Evolutionary conservation across 176 grass and related monocot genomes (phyloP), one percentile per base, ranked within the genome.

Genomic region (Tuctoria greenei): DNA sequence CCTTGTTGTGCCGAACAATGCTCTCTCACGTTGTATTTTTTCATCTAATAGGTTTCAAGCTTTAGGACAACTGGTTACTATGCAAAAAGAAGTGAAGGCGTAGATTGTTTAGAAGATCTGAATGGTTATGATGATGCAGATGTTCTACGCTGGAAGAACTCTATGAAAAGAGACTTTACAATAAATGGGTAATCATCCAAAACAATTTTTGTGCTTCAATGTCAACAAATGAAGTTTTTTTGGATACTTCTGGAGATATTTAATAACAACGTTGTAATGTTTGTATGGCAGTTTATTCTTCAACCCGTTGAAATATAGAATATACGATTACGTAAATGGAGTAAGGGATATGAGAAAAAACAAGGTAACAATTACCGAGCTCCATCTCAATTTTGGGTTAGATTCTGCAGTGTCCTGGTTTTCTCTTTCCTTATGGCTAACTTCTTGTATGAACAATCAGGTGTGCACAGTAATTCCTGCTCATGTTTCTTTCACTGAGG

Each of bases 261-360:
- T 67, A 44, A 36, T 86, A 78, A 74, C 74, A 73, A 56, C 57
- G 36, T 74, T 86, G 20, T 66, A 28, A 67, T 71, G 14, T 35
- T 74, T 83, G 10, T 51, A 45, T 85, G 57, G 45, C 88, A 97
- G 91, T 58, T 87, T 97, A 82, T 93, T 93, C 49, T 97, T 88
- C 78, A 90, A 97, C 74, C 91, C 95, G 0, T 27, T 76, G 78
- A 73, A 85, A 40, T 21, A 11, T 67, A 87, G 1, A 66, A 86
- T 97, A 57, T 91, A 97, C 71, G 95, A 93, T 88, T 97, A 97
- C 87, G 88, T 97, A 71, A 87, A 89, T 84, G 95, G 95, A 87
- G 74, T 97, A 54, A 84, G 42, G 66, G 91, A 97, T 84, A 52
- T 97, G 50, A 93, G 66, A 50, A 87, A 71, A 73, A 91, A 79